These are phyloP conservation scores for Chytriomyces sp. DNA, from an alignment of 192 early-diverging fungal genomes.

Conservation along the genomic window DNA sequence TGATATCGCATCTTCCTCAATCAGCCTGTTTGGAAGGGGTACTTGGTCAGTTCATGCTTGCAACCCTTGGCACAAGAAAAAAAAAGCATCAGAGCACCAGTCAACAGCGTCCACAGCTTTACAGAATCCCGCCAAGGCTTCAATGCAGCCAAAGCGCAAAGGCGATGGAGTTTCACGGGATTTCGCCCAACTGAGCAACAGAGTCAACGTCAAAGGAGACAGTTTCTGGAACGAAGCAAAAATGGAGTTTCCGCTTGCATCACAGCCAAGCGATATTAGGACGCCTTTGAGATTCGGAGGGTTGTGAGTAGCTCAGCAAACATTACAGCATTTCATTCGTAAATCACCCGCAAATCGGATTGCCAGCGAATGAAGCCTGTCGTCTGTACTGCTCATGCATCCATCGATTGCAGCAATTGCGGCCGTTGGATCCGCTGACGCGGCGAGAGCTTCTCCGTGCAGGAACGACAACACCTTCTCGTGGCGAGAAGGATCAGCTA, in stretches of 20 bases:
- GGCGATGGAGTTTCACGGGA: not conserved
- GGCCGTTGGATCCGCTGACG: not conserved
- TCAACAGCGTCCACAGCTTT: constrained; percentile 7
- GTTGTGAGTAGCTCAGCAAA: not conserved
- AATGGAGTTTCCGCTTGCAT: too few species aligned
- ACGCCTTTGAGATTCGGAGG: not conserved
- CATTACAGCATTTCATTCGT: not conserved
- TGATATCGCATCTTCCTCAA: constrained; percentile 1
- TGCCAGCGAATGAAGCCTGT: constrained; percentile 9
- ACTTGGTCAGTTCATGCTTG: not conserved
- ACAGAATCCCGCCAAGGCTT: constrained; percentile 1
- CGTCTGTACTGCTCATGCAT: constrained; percentile 8
- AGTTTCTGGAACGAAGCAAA: too few species aligned
- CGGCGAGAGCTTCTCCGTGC: not conserved
- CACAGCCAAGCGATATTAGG: too few species aligned
- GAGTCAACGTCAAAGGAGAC: too few species aligned
- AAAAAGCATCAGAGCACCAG: not conserved
- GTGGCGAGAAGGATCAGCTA: constrained; percentile 30
- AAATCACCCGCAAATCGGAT: constrained; percentile 21
- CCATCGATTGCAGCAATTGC: constrained; percentile 1
- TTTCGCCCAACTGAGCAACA: not conserved
- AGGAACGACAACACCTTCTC: constrained; percentile 29
- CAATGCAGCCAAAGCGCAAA: constrained; percentile 18
- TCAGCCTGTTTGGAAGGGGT: not conserved
- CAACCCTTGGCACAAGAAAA: not conserved